Evolutionary conservation across 768 basidiomycete species (phyloP).

Genomic region (Suillus weaverae): DNA sequence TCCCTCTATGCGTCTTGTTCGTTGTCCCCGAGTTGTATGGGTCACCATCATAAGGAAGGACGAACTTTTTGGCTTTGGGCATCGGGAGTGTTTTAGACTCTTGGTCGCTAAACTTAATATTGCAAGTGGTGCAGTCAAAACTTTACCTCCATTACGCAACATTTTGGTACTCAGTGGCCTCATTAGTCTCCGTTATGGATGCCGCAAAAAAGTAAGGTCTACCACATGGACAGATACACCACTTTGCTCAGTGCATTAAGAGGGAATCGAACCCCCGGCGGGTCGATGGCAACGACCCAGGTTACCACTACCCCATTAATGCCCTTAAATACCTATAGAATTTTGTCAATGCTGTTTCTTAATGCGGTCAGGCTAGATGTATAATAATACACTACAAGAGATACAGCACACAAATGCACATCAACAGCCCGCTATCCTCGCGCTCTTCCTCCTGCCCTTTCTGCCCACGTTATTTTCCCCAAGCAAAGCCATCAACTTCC

Average conservation of each 20-base stretch:
- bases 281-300: slow-evolving; percentile 75
- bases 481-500: slow-evolving; percentile 56
- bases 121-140: too few species aligned
- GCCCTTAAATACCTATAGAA: slow-evolving; percentile 47
- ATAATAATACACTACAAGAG: neutral
- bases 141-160: neutral
- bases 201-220: neutral
- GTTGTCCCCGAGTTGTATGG: neutral
- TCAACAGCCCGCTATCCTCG: slow-evolving; percentile 30
- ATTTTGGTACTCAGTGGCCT: neutral
- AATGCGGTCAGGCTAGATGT: neutral
- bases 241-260: slow-evolving; percentile 81
- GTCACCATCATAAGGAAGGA: neutral
- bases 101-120: neutral
- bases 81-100: neutral
- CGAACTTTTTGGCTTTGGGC: neutral
- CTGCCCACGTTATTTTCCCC: slow-evolving; percentile 26
- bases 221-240: too few species aligned
- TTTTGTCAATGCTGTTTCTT: neutral
- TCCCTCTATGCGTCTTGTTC: neutral
- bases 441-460: slow-evolving; percentile 15
- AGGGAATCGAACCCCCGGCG: slow-evolving; percentile 88
- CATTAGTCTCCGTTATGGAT: neutral
- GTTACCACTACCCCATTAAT: slow-evolving; percentile 69
- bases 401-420: neutral